Base-by-base conservation (phyloP, 2,329 filamentous ascomycete genomes). In the Pestalotiopsis sp. region DNA sequence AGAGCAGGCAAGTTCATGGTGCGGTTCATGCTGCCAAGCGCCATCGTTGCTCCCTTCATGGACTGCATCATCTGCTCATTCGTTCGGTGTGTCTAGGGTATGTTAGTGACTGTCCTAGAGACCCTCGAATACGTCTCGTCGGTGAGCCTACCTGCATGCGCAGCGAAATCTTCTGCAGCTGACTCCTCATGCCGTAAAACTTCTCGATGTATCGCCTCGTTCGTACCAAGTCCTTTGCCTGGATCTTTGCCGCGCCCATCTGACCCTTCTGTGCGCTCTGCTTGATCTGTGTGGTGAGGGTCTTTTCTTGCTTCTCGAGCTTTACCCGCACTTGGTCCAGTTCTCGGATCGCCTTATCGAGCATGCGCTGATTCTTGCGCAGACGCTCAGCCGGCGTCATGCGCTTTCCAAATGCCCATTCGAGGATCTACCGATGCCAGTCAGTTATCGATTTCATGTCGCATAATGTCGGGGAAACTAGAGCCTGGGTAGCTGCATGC, bases 51-150 rank as follows among this genome's bases (percentile, higher is more conserved):
- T 41, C 96, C 96, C 82, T 98, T 99, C 96, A 99, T 98, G 9
- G 95, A 96, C 81, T 97, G 94, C 95, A 98, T 98, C 96, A 99
- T 99, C 82, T 98, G 95, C 81, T 99, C 96, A 81, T 99, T 99
- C 73, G 95, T 98, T 72, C 96, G 91, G 72, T 98, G 95, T 64
- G 96, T 99, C 93, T 97, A 76, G 20, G 11, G 14, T 2, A 38
- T 20, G 31, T 20, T 14, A 65, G 14, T 27, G 14, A 20, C 14
- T 45, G 11, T 5, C 13, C 36, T 17, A 23, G 14, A 27, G 7
- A 27, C 2, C 27, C 23, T 59, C 9, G 11, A 7, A 27, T 14
- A 5, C 6, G 9, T 36, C 31, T 36, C 12, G 23, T 13, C 12
- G 4, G 52, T 66, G 27, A 14, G 71, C 75, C 66, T 83, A 96